These are phyloP conservation scores for Cruciata laevipes DNA, from an alignment of 257 asterid species.

Conservation along the genomic window DNA sequence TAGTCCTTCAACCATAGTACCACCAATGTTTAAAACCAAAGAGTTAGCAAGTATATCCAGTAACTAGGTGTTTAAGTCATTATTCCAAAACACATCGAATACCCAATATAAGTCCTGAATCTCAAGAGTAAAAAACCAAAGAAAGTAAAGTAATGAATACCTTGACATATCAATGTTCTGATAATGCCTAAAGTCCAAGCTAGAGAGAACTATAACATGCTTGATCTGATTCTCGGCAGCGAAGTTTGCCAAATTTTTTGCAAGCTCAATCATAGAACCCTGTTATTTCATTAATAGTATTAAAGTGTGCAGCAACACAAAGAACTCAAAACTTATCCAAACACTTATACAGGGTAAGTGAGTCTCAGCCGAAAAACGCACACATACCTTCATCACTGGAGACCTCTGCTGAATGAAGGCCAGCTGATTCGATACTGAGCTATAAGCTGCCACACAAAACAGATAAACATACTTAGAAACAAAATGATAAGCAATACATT, in stretches of 20 bases:
- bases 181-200: slow-evolving; percentile 94
- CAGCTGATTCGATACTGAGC: slow-evolving; percentile 47
- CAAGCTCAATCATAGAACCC: slow-evolving; percentile 85
- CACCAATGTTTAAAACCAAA: no score
- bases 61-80: not conserved
- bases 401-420: slow-evolving; percentile 88
- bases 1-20: no score
- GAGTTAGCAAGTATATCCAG: no score
- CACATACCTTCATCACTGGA: slow-evolving; percentile 70
- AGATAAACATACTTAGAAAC: not conserved
- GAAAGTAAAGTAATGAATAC: slow-evolving; percentile 25
- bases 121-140: not conserved
- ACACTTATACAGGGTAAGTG: not conserved
- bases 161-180: slow-evolving; percentile 68
- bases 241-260: slow-evolving; percentile 73
- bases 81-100: not conserved
- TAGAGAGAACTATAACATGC: slow-evolving; percentile 67
- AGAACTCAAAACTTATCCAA: not conserved
- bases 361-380: not conserved
- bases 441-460: slow-evolving; percentile 49
- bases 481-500: not conserved
- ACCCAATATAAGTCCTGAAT: not conserved
- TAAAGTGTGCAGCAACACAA: not conserved
- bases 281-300: slow-evolving; percentile 28
- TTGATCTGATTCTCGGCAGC: slow-evolving; percentile 68